A percentile compares a stretch with the other conserved stretches of the same genome.
These are phyloP conservation scores for Casuarina equisetifolia DNA, from an alignment of 306 rosid species.

Conservation along the genomic window DNA sequence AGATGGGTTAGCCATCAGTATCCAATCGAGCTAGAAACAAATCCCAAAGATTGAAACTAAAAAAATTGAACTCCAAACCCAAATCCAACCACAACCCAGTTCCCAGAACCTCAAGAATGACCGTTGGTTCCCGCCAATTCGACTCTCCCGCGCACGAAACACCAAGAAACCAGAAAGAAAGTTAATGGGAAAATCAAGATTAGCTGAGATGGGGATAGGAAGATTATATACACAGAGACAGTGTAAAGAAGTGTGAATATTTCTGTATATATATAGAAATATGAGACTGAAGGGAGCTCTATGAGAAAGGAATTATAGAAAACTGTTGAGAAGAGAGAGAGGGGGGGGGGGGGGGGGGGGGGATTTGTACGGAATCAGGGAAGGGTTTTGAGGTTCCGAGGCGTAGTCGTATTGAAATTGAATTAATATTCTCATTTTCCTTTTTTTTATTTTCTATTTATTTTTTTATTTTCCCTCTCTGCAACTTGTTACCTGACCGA, in stretches of 20 bases:
- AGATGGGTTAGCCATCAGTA: constrained; percentile 69
- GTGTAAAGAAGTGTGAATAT: not conserved
- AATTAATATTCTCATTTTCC: not conserved
- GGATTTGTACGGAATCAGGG: constrained; percentile 32
- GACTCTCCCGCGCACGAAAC: constrained; percentile 22
- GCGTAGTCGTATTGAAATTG: constrained; percentile 10
- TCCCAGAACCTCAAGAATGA: constrained; percentile 34
- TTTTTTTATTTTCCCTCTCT: not conserved
- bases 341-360: not conserved
- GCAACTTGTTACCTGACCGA: not conserved
- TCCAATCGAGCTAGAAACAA: constrained; percentile 15
- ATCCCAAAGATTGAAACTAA: constrained; percentile 8
- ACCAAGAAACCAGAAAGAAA: constrained; percentile 15
- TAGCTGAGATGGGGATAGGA: not conserved
- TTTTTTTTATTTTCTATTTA: not conserved
- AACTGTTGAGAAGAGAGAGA: constrained; percentile 1
- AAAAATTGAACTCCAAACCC: constrained; percentile 1
- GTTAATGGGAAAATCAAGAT: not conserved
- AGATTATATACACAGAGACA: not conserved
- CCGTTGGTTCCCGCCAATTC: constrained; percentile 77
- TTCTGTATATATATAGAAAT: constrained; percentile 15
- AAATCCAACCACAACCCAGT: constrained; percentile 29
- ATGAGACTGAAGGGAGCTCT: constrained; percentile 55
- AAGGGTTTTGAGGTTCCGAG: constrained; percentile 43
- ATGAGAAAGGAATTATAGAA: not conserved